Conservation (phyloP, 352 stramenopile genomes). For the Phytophthora pinifolia region DNA sequence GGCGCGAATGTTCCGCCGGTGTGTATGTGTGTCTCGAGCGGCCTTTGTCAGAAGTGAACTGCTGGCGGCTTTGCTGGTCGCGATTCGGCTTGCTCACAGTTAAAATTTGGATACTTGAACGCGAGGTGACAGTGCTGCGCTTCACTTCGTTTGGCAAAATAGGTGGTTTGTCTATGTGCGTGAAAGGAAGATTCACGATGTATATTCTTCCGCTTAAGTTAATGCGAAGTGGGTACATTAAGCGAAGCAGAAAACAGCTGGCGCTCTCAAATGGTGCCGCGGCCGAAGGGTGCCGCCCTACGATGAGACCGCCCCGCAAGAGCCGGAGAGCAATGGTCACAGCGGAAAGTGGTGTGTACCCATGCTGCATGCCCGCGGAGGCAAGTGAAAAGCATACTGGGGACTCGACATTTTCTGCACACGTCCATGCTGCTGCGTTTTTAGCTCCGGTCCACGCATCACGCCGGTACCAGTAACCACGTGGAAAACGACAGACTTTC, state of each 20-base stretch:
- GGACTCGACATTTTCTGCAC: too few species aligned
- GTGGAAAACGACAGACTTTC: conserved; percentile 11
- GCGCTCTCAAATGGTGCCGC: too few species aligned
- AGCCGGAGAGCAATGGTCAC: conserved; percentile 5
- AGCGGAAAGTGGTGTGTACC: conserved; percentile 16
- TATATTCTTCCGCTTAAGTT: conserved; percentile 18
- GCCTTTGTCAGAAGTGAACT: too few species aligned
- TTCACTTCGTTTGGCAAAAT: neutral
- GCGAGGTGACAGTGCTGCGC: neutral
- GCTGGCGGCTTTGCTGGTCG: neutral
- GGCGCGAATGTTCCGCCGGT: conserved; percentile 20
- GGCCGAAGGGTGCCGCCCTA: neutral
- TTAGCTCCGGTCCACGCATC: too few species aligned
- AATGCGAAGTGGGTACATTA: conserved; percentile 12
- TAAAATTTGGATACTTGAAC: conserved; percentile 7
- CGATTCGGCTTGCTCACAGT: conserved; percentile 17
- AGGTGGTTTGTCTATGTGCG: neutral
- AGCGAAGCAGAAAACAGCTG: neutral
- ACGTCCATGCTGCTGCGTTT: too few species aligned
- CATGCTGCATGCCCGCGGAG: neutral
- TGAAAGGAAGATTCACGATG: too few species aligned
- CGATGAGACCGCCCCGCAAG: neutral
- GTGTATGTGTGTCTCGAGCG: too few species aligned
- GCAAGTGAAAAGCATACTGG: conserved; percentile 15
- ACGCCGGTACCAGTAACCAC: conserved; percentile 22